Conservation (phyloP, 1,139 yeast genomes). For the Yamadazyma dendronema region DNA sequence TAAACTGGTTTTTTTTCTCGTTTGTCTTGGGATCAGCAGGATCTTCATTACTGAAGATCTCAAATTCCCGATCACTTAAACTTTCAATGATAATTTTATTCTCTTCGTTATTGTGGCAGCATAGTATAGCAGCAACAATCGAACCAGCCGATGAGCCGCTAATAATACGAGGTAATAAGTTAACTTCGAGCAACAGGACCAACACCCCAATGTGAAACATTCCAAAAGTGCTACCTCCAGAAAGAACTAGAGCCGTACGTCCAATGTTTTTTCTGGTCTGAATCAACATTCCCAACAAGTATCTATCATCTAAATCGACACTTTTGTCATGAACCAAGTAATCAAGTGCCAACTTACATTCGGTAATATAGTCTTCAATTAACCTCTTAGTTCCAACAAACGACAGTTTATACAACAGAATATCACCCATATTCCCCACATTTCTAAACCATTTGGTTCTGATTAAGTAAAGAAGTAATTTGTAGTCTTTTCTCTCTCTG, state of each 20-base stretch:
- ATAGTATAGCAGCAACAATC: slow-evolving; percentile 83
- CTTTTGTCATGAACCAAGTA: slow-evolving; percentile 41
- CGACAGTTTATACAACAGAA: slow-evolving; percentile 71
- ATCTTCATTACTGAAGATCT: slow-evolving; percentile 49
- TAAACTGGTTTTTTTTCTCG: slow-evolving; percentile 33
- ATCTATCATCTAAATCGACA: slow-evolving; percentile 62
- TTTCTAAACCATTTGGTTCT: slow-evolving; percentile 86
- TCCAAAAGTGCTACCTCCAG: slow-evolving; percentile 97
- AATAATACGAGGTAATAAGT: slow-evolving; percentile 81
- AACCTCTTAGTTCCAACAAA: slow-evolving; percentile 82
- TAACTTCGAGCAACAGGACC: slow-evolving; percentile 69
- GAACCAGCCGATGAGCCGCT: slow-evolving; percentile 98
- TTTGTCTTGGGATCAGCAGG: slow-evolving; percentile 1
- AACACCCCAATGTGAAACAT: slow-evolving; percentile 90
- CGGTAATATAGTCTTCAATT: slow-evolving; percentile 79
- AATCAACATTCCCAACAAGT: slow-evolving; percentile 71
- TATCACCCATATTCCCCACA: slow-evolving; percentile 85
- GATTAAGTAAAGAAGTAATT: slow-evolving; percentile 64
- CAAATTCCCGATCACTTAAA: slow-evolving; percentile 58
- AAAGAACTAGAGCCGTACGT: slow-evolving; percentile 83
- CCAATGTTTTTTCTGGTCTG: slow-evolving; percentile 93
- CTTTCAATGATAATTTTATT: slow-evolving; percentile 53
- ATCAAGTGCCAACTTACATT: slow-evolving; percentile 66
- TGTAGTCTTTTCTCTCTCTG: slow-evolving; percentile 55
- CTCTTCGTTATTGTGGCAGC: slow-evolving; percentile 79